A percentile compares a stretch with the other conserved stretches of the same genome.
These are phyloP conservation scores for Nidularia pulvinata DNA, from an alignment of 768 basidiomycete species.

Conservation along the genomic window DNA sequence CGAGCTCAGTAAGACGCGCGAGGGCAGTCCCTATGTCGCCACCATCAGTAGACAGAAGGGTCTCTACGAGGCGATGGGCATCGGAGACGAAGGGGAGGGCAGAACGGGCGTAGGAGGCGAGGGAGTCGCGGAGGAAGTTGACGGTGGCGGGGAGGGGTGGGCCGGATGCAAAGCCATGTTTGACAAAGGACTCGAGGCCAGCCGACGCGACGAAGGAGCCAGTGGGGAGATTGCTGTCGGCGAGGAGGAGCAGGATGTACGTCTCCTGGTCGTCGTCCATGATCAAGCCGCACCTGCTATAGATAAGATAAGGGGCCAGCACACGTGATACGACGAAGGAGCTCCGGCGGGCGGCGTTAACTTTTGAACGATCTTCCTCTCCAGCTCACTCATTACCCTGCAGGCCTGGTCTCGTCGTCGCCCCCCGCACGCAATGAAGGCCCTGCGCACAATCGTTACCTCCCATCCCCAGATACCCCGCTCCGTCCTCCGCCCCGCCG, in stretches of 20 bases:
- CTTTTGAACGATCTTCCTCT: not conserved
- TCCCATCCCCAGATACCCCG: constrained; percentile 4
- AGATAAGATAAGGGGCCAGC: not conserved
- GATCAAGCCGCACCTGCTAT: not conserved
- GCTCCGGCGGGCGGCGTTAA: not conserved
- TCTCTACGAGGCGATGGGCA: constrained; percentile 44
- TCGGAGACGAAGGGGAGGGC: constrained; percentile 82
- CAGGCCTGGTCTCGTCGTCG: not conserved
- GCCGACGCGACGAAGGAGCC: constrained; percentile 96
- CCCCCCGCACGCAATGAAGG: constrained; percentile 20
- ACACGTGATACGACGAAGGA: not conserved
- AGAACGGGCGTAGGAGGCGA: constrained; percentile 75
- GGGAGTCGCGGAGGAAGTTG: constrained; percentile 68
- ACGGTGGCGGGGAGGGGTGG: constrained; percentile 34
- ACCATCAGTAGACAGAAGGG: constrained; percentile 1
- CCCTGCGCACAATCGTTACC: constrained; percentile 20
- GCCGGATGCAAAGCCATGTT: constrained; percentile 73
- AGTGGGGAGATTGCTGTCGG: constrained; percentile 95
- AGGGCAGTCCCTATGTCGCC: constrained; percentile 25
- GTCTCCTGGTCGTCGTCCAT: constrained; percentile 48
- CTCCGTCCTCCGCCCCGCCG: constrained; percentile 10
- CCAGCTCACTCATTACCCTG: too few relatives aligned
- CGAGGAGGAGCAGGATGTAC: constrained; percentile 76
- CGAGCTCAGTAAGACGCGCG: constrained; percentile 52
- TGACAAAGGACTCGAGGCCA: constrained; percentile 87